Evolutionary conservation across 768 basidiomycete species (phyloP), one percentile per base, ranked within the genome.

Genomic region (Pleurotus platypus): DNA sequence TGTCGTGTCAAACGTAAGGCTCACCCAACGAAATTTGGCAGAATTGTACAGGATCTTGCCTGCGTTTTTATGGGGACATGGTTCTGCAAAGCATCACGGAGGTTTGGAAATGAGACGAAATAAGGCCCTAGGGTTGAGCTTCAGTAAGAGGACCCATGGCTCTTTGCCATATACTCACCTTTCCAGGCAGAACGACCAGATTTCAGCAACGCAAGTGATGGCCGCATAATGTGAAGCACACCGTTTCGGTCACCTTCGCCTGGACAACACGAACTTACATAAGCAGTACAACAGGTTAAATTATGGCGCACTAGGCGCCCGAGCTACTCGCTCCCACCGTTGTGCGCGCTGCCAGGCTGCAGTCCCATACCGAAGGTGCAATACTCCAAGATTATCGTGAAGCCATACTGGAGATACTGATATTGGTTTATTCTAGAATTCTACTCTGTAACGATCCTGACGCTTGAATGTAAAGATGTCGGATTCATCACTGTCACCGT

Each of bases 21-120:
- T 59, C 64, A 94, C 94, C 96, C 96, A 49, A 98, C 93, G 64
- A 96, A 98, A 63, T 92, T 94, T 0, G 96, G 96, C 2, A 99
- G 78, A 67, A 99, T 89, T 7, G 95, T 97, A 63, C 94, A 98
- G 9, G 90, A 77, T 58, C 96, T 76, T 1, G 92, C 92, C 58
- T 92, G 82, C 0, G 96, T 99, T 64, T 83, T 83, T 66, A 99
- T 94, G 0, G 94, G 85, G n/a, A 83, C 78, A 70, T 91, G 91
- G 70, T 87, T 86, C 58, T 84, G 75, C 56, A 92, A 74, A 2
- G 95, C 89, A 42, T 94, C 85, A 27, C 84, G 81, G 57, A 98
- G 76, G 64, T 91, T 90, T 2, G 93, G 91, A 73, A 98, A 98
- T 16, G 94, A 84, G 50, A 94, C 89, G 65, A 98, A 98, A 72